Percentiles rank a stretch among this genome's conserved stretches.
Evolutionary conservation across 495 filamentous ascomycete genomes (phyloP).

Genomic region (Thermochaetoides thermophila): DNA sequence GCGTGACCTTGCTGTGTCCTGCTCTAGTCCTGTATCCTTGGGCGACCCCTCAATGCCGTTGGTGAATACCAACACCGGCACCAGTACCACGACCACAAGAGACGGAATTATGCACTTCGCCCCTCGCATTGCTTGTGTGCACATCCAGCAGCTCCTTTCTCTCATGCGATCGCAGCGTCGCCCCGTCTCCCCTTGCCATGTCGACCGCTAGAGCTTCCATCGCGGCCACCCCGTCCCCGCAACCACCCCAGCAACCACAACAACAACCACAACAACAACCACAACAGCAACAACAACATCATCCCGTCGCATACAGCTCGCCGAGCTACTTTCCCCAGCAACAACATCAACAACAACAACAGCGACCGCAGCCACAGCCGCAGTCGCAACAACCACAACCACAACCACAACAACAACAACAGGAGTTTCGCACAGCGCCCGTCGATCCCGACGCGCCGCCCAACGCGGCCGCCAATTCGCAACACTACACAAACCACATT

Average conservation of each 20-base stretch:
- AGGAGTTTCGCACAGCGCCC: slow-evolving; percentile 8
- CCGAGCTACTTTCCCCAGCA: slow-evolving; percentile 13
- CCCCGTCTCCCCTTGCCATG: slow-evolving; percentile 9
- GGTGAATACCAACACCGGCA: too few relatives aligned
- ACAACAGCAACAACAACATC: too few relatives aligned
- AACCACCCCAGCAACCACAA: too few relatives aligned
- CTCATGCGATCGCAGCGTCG: slow-evolving; percentile 4
- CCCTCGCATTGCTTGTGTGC: too few relatives aligned
- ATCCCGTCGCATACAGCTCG: slow-evolving; percentile 4
- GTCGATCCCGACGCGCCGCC: slow-evolving; percentile 25
- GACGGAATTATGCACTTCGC: too few relatives aligned
- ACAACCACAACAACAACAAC: too few relatives aligned
- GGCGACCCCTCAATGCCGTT: too few relatives aligned
- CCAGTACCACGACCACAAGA: too few relatives aligned
- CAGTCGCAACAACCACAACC: slow-evolving; percentile 1
- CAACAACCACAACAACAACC: too few relatives aligned
- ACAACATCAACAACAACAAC: slow-evolving; percentile 9
- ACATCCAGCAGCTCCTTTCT: too few relatives aligned
- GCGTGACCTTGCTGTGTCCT: too few relatives aligned
- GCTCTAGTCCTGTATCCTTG: too few relatives aligned
- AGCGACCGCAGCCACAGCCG: slow-evolving; percentile 2
- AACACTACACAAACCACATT: slow-evolving; percentile 15
- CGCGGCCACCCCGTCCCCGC: slow-evolving; percentile 7
- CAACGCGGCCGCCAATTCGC: slow-evolving; percentile 28
- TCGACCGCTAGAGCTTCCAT: slow-evolving; percentile 11